Conservation (phyloP, 345 rosid genomes). For the Camelina neglecta region DNA sequence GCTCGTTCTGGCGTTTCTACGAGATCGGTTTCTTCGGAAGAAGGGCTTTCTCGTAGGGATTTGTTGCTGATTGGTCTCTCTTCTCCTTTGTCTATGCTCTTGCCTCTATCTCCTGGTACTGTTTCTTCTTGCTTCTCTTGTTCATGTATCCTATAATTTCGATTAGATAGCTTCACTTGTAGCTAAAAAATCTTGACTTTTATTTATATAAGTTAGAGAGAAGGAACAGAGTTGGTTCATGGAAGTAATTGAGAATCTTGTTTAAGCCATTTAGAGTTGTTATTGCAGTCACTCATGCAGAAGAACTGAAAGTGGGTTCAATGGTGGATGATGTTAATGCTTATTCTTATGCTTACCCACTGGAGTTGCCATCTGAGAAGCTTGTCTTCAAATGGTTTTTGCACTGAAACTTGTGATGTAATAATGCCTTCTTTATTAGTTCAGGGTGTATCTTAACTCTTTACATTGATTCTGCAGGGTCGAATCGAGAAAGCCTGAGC, state of each 20-base stretch:
- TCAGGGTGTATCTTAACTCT: not conserved
- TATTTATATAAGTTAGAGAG: not conserved
- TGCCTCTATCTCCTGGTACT: slow-evolving; percentile 58
- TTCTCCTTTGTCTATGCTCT: slow-evolving; percentile 56
- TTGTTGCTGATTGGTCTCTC: slow-evolving; percentile 67
- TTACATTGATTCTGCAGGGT: slow-evolving; percentile 60
- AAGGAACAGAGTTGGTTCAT: slow-evolving; percentile 7
- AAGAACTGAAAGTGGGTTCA: slow-evolving; percentile 63
- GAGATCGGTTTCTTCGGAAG: slow-evolving; percentile 39
- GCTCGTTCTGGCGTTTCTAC: slow-evolving; percentile 46
- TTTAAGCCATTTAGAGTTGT: slow-evolving; percentile 7
- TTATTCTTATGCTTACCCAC: slow-evolving; percentile 76
- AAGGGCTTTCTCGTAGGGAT: slow-evolving; percentile 66
- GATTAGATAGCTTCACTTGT: not conserved
- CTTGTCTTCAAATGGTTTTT: slow-evolving; percentile 76
- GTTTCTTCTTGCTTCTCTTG: not conserved
- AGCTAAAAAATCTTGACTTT: not conserved
- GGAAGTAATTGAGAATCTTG: slow-evolving; percentile 2
- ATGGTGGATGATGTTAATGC: slow-evolving; percentile 83
- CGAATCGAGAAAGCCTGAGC: slow-evolving; percentile 95
- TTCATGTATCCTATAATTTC: not conserved
- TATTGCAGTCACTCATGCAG: slow-evolving; percentile 60
- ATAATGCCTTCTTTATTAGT: not conserved
- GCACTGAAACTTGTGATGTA: not conserved
- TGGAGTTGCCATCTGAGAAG: slow-evolving; percentile 65